Evolutionary conservation across 306 rosid genomes (phyloP), one percentile per base, ranked within the genome.

Genomic region (Pterocarpus macrocarpus): DNA sequence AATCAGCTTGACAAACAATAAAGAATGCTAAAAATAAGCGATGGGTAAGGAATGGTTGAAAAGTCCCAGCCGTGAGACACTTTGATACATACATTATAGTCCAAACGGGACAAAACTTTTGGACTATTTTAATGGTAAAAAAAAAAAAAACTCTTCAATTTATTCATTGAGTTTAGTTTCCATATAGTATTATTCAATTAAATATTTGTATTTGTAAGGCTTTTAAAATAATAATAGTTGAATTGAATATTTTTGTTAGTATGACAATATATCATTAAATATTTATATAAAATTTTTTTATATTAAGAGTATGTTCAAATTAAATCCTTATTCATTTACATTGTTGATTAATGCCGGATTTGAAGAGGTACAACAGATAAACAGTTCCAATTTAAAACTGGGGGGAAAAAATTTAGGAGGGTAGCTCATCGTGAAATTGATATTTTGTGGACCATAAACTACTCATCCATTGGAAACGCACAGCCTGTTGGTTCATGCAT

Each of bases 1-100:
- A 4, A 38, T 38, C 41, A 43, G 8, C 10, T 8, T 5, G 2
- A 73, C 55, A 57, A 73, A 39, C 32, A 57, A 17, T 22, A 38
- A 71, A 38, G 5, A 58, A 59, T 34, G 39, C 30, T 43, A 8
- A 43, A 38, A 64, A 43, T 6, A 39, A 65, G 62, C 64, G 75
- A 33, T 30, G 28, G 22, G 84, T 65, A 30, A 3, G 35, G 68
- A 4, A 52, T 72, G 10, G 61, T 81, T 64, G 75, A 44, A 65
- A 67, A 67, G 16, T 30, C 68, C 64, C 65, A 75, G 81, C 38
- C 85, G 81, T 81, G 57, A 28, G 58, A 67, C 39, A 75, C 50
- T 75, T 82, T 61, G 81, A 39, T 22, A 22, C 28, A 1, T 76
- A 71, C 73, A 69, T 69, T 36, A 58, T 22, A 17, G 47, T 8